Base-by-base conservation (phyloP, 495 filamentous ascomycete genomes). In the Haplographium delicatum region DNA sequence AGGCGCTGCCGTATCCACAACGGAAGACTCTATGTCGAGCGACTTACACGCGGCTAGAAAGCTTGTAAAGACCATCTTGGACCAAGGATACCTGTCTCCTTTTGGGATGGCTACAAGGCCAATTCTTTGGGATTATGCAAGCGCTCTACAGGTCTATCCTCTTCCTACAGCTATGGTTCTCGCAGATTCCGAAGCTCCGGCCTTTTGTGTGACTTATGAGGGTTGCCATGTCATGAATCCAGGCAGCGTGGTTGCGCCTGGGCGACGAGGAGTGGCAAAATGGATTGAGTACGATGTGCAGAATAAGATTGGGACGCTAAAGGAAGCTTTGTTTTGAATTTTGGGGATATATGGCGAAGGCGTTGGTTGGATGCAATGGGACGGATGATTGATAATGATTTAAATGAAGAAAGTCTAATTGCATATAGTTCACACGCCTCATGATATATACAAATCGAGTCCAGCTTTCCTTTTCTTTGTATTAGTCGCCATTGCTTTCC, bases 191-290 rank as follows among this genome's bases (percentile, higher is more conserved):
- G 85, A 91, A 28, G 81, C 82, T 20, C 80, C 84, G 35, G 74
- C 89, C 0, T 97, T 94, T 61, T 82, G 82, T 49, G 70, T 95
- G 35, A 93, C 86, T 15, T 96, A 96, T 61, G 89, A 96, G 66
- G 91, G 89, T 2, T 97, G 93, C 60, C 84, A 90, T 72, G 91
- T 96, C 2, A 86, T 98, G 80, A 98, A 98, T 62, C 93, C 93
- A 0, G 93, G 89, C 9, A 72, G 74, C 38, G 68, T 96, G 35
- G 68, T 90, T 39, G 81, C 83, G 0, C 67, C 73, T 4, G 82
- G 78, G 4, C 72, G 78, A 26, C 69, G 80, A 38, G 78, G 82
- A 11, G 75, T 72, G 22, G 86, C 81, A 31, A 72, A 82, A 60
- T 96, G 91, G 91, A 70, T 91, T 4, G 91, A 96, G 69, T 95